Base-by-base conservation (phyloP, 140 eudicot species). In the Oenanthe javanica region DNA sequence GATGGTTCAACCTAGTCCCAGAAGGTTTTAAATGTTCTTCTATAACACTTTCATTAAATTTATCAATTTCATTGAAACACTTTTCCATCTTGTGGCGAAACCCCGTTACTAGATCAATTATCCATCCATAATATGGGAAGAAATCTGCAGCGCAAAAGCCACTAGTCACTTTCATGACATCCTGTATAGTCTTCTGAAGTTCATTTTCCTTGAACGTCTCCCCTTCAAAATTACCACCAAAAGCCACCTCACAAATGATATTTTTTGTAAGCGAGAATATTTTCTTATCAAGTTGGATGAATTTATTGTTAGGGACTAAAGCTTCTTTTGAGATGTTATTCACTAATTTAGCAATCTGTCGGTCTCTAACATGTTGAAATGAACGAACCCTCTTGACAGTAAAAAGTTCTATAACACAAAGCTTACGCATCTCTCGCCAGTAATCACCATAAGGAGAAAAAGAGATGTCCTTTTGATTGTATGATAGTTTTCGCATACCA, bases 131-230 rank as follows among this genome's bases (percentile, higher is more conserved):
- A 21, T 43, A 51, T 27, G 80, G 71, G 23, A 77, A 77, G 43
- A 77, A 77, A 43, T 77, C 80, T 66, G 36, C 80, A 10, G 49
- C 71, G 8, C 70, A 77, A 13, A 77, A 54, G 45, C 80, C 48
- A 51, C 63, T 66, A 8, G 63, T 43, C n/a, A 54, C n/a, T 23
- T 52, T 46, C 71, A 54, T 51, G 0, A 46, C 80, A 6, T 77
- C 80, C 42, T 14, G 70, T 2, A 77, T 8, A 54, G 11, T 25
- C 51, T 61, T 61, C 38, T 61, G 70, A 61, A 61, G 27, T 61
- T 61, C 70, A 4, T 36, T 43, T 31, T 54, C 70, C 43, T 9
- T 54, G 2, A 77, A 36, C 47, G 13, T 54, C 42, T 36, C 47
- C 16, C 49, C 70, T 5, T 54, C 21, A 15, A 14, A 67, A 72